Evolutionary conservation across 305 asterid genomes (phyloP), one percentile per base, ranked within the genome.

Genomic region (Fraxinus greggii): DNA sequence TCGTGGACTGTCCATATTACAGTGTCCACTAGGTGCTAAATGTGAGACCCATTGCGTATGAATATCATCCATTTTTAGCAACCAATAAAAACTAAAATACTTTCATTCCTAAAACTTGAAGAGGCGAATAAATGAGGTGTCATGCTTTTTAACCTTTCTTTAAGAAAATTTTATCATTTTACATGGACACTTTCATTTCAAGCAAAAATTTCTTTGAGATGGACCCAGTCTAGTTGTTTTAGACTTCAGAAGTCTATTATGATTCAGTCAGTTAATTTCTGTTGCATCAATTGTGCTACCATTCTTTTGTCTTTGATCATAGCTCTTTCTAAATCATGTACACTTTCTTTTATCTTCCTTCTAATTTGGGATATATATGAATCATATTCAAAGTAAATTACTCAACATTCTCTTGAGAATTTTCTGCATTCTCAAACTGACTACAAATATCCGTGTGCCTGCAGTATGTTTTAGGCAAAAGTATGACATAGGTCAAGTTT

Each of bases 401-500:
- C 23, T 56, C 48, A 10, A 81, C 15, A 51, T 79, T 70, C 74
- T 45, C 82, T 81, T 81, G 81, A 36, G 10, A 67, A 29, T 23
- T 67, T 67, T 67, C 19, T 67, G 75, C 75, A 15, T 26, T 67
- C 38, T 29, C 38, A 67, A 28, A 28, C 13, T 85, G 33, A 75
- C 79, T 42, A 24, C 72, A n/a, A 35, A 75, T 78, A 31, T 82
- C 1, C 72, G 77, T 78, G 24, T 54, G 26, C 38, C 75, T 91
- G 91, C 92, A 94, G 98, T 94, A 79, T 80, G 83, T 84, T 92
- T 96, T 83, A 83, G 63, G 83, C 89, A 84, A 76, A 92, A 84
- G 88, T 87, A 87, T 73, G 93, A 90, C 38, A 84, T 96, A 73
- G 81, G 88, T 65, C 98, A 93, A 87, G 86, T 94, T 45, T 96